Percentiles rank a stretch among this genome's conserved stretches.
These are phyloP conservation scores for Aspergillus bombycis DNA, from an alignment of 2,329 filamentous ascomycete species.

Conservation along the genomic window DNA sequence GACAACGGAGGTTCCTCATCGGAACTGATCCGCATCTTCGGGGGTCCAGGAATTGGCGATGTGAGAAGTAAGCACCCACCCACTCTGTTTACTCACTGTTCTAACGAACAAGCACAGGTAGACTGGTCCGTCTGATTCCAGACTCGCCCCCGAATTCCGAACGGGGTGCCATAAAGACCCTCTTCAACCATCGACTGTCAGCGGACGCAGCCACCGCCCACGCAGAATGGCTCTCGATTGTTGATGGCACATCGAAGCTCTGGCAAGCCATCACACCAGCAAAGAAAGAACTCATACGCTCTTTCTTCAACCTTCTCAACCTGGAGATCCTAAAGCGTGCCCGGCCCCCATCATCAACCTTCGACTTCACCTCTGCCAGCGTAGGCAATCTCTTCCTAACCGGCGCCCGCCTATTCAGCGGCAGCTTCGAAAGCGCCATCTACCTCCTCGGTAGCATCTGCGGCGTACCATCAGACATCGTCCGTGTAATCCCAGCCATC, in stretches of 20 bases:
- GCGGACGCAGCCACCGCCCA: conserved; percentile 64
- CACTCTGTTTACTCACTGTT: not conserved
- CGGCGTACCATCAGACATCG: conserved; percentile 70
- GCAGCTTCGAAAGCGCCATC: conserved; percentile 89
- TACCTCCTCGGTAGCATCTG: conserved; percentile 88
- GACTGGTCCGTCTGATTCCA: conserved; percentile 88
- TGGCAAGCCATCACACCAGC: conserved; percentile 73
- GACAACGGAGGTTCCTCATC: conserved; percentile 95
- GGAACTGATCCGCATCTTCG: conserved; percentile 91
- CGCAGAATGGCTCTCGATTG: conserved; percentile 82
- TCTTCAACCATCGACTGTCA: conserved; percentile 87
- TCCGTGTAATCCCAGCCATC: conserved; percentile 83
- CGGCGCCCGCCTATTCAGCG: conserved; percentile 85
- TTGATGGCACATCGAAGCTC: conserved; percentile 77
- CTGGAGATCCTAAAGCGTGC: conserved; percentile 77
- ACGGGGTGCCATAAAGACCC: conserved; percentile 72
- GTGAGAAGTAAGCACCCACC: conserved; percentile 62
- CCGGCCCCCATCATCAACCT: conserved; percentile 68
- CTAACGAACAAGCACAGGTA: conserved; percentile 56
- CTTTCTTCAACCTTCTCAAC: conserved; percentile 75
- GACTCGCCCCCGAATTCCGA: conserved; percentile 62
- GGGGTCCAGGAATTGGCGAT: conserved; percentile 84
- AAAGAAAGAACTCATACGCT: conserved; percentile 76
- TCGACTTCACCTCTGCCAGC: conserved; percentile 76
- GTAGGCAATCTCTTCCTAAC: conserved; percentile 81